phyloP scores from a whole-genome alignment of 345 rosid genomes.

The Garcia nutans region DNA sequence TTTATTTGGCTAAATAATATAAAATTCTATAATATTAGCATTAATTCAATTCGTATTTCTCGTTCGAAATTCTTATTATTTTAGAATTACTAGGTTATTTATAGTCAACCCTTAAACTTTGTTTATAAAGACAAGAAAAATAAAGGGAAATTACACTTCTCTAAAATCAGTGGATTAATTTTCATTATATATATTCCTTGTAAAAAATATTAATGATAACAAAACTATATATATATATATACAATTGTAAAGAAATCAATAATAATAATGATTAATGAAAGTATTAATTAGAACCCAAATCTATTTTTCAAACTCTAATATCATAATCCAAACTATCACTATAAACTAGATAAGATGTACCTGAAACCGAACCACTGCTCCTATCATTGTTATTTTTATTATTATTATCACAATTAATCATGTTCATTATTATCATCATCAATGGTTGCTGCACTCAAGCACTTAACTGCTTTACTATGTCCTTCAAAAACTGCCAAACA shows the following conservation, averaged over 20 bases:
- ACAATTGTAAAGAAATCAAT: not conserved
- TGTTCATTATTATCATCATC: not conserved
- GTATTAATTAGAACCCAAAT: slow-evolving; percentile 18
- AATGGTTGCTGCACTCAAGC: slow-evolving; percentile 40
- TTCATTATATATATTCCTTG: no score
- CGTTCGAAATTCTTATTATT: no score
- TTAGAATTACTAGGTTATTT: no score
- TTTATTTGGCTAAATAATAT: no score
- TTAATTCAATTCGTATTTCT: no score
- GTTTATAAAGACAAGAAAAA: no score
- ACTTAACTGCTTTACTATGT: slow-evolving; percentile 65
- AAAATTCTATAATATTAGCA: no score
- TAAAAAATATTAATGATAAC: no score
- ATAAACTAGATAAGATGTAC: slow-evolving; percentile 42
- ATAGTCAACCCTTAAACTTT: no score
- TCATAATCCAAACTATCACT: slow-evolving; percentile 70
- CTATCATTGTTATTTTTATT: slow-evolving; percentile 12
- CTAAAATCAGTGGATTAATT: no score
- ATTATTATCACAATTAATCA: not conserved
- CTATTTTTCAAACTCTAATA: slow-evolving; percentile 49
- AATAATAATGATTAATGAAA: not conserved
- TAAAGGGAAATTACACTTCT: no score
- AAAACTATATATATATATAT: no score
- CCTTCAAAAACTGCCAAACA: slow-evolving; percentile 64
- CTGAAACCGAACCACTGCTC: slow-evolving; percentile 9